phyloP scores from a whole-genome alignment of 345 rosid species.

The Tarenaya hassleriana region DNA sequence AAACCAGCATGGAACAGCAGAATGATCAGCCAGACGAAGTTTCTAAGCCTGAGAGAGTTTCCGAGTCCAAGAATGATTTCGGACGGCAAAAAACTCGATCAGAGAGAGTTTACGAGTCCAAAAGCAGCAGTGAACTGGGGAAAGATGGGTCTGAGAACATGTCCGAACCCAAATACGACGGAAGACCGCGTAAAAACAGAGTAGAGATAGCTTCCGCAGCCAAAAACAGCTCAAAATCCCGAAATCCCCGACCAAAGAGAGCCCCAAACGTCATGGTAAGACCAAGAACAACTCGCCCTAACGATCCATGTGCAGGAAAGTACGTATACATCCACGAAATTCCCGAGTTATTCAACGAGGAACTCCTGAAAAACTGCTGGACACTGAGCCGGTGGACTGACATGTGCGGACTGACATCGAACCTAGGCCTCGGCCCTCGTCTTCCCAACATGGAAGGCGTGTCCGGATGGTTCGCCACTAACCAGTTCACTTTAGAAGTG shows the following conservation, averaged over 20 bases:
- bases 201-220: background rate
- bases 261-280: conserved; percentile 1
- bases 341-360: conserved; percentile 57
- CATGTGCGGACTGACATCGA: conserved; percentile 52
- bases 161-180: background rate
- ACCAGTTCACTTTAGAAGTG: conserved; percentile 71
- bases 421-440: conserved; percentile 54
- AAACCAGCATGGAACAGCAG: no score
- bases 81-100: conserved; percentile 16
- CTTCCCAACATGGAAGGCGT: conserved; percentile 35
- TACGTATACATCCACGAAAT: conserved; percentile 53
- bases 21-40: background rate
- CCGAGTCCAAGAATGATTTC: conserved; percentile 7
- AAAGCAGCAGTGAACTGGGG: background rate
- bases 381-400: conserved; percentile 48
- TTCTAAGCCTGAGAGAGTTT: conserved; percentile 7
- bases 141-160: background rate
- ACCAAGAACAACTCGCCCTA: conserved; percentile 18
- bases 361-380: conserved; percentile 55
- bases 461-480: conserved; percentile 64
- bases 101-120: conserved; percentile 8
- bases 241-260: conserved; percentile 10
- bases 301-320: conserved; percentile 40
- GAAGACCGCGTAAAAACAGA: background rate
- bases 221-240: background rate